Conservation (phyloP, 805 yeast genomes). For the Spathaspora sp. region DNA sequence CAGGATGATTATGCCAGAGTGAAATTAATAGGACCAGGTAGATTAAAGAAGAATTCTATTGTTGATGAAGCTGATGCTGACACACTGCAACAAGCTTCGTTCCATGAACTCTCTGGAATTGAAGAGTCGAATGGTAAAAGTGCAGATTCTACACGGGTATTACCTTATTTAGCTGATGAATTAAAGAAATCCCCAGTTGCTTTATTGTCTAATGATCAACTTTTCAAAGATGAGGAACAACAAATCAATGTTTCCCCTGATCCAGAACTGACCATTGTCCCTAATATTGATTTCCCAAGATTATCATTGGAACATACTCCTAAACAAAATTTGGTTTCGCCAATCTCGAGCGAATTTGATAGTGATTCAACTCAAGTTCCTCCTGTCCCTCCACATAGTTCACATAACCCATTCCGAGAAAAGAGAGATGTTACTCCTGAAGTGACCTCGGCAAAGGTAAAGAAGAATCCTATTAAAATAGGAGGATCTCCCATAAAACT, state of each 20-base stretch:
- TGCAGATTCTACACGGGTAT: constrained; percentile 1
- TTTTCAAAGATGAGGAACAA: constrained; percentile 16
- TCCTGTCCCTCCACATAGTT: constrained; percentile 1
- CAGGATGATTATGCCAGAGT: constrained; percentile 38
- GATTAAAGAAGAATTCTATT: constrained; percentile 21
- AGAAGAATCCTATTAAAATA: constrained; percentile 30
- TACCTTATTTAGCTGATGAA: constrained; percentile 40
- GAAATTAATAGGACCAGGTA: constrained; percentile 23
- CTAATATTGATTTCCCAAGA: neutral
- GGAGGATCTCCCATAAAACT: constrained; percentile 36
- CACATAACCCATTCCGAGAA: constrained; percentile 1
- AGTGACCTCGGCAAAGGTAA: constrained; percentile 7
- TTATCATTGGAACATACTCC: neutral
- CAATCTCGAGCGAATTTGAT: neutral
- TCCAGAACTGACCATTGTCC: constrained; percentile 7
- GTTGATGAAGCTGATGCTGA: constrained; percentile 24
- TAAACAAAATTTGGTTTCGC: neutral
- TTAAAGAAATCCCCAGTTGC: constrained; percentile 27
- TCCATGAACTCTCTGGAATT: constrained; percentile 18
- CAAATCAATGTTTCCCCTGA: constrained; percentile 21
- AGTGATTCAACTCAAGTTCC: neutral
- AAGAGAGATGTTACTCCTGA: neutral
- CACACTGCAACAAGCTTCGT: constrained; percentile 30
- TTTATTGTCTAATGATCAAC: constrained; percentile 24
- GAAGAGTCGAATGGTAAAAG: neutral